Evolutionary conservation across 352 stramenopile species (phyloP).

Genomic region (Pythium pyrilobum): DNA sequence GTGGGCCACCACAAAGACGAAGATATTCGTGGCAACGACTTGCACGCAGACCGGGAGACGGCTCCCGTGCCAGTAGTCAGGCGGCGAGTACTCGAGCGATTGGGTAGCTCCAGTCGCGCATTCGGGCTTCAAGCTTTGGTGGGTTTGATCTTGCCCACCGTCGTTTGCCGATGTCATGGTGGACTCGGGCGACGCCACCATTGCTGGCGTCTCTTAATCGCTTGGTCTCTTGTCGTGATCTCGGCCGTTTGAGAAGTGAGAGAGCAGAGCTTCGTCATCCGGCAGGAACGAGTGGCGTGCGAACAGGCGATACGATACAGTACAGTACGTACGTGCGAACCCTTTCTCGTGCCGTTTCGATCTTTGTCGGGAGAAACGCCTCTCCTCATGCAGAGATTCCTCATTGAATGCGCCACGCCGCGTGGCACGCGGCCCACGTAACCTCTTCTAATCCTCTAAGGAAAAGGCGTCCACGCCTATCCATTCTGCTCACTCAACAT

Average conservation of each 20-base stretch:
- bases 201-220: neutral
- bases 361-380: too few relatives aligned
- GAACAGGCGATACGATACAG: constrained; percentile 6
- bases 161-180: neutral
- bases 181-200: neutral
- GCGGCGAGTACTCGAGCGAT: constrained; percentile 32
- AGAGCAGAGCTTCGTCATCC: neutral
- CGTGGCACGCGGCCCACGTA: too few relatives aligned
- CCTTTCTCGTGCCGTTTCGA: neutral
- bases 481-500: too few relatives aligned
- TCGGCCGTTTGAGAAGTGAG: too few relatives aligned
- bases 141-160: neutral
- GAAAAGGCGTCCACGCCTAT: too few relatives aligned
- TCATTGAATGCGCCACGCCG: too few relatives aligned
- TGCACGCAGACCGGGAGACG: constrained; percentile 37
- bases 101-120: neutral
- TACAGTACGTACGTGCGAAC: neutral
- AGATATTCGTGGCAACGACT: constrained; percentile 28
- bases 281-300: neutral
- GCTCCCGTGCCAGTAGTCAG: constrained; percentile 44
- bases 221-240: too few relatives aligned
- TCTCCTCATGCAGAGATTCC: too few relatives aligned
- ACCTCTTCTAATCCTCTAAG: too few relatives aligned
- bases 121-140: neutral
- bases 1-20: constrained; percentile 56